Conservation (phyloP, 2,329 filamentous ascomycete genomes). For the Hypoxylon sp. region DNA sequence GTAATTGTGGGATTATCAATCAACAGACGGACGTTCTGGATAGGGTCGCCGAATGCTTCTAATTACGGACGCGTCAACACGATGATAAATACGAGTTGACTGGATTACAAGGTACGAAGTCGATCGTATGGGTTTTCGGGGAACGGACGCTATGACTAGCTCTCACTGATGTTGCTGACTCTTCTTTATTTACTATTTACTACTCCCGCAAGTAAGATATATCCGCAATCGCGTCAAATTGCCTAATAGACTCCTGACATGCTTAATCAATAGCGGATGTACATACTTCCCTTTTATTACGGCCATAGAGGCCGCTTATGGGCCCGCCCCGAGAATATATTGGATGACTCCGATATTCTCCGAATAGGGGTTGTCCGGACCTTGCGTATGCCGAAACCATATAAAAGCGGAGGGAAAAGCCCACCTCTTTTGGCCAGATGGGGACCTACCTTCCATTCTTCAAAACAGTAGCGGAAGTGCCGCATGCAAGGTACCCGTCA, state of each 20-base stretch:
- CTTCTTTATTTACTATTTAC: not conserved
- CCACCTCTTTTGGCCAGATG: constrained; percentile 19
- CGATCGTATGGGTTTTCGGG: constrained; percentile 7
- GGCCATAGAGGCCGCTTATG: not conserved
- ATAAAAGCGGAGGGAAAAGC: not conserved
- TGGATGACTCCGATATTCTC: constrained; percentile 16
- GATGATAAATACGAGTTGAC: constrained; percentile 24
- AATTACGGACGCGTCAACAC: constrained; percentile 7
- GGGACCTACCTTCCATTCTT: constrained; percentile 13
- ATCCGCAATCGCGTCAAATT: not conserved
- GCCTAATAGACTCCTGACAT: not conserved
- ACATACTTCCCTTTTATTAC: not conserved
- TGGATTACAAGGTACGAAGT: constrained; percentile 8
- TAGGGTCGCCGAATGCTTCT: constrained; percentile 16
- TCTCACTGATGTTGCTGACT: constrained; percentile 4
- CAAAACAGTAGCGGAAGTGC: constrained; percentile 7
- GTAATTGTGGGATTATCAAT: not conserved
- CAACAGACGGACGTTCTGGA: not conserved
- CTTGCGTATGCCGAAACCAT: constrained; percentile 5
- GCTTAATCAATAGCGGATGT: constrained; percentile 2
- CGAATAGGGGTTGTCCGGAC: constrained; percentile 12
- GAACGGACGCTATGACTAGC: constrained; percentile 4
- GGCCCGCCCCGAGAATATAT: constrained; percentile 6
- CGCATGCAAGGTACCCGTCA: constrained; percentile 36
- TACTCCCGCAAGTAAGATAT: not conserved